phyloP scores from a whole-genome alignment of 73 alveolate genomes.

The Symbiodinium pilosum region DNA sequence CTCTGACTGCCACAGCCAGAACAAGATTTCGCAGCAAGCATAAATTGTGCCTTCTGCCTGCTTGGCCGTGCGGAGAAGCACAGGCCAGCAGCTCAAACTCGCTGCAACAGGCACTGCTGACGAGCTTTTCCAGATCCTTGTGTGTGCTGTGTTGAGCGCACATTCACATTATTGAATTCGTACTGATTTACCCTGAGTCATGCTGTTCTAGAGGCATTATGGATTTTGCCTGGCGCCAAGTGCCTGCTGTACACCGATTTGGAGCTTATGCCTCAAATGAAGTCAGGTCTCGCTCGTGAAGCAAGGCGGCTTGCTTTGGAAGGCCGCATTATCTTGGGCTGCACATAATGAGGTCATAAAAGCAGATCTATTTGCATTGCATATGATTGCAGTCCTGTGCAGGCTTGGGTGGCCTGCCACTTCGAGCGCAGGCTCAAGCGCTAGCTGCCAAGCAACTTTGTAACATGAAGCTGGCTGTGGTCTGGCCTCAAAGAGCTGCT shows the following conservation, averaged over 20 bases:
- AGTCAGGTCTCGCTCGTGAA: conserved; percentile 57
- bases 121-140: no score
- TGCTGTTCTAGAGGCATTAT: neutral
- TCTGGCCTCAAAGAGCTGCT: no score
- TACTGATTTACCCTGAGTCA: neutral
- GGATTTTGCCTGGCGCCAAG: neutral
- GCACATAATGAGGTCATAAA: neutral
- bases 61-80: no score
- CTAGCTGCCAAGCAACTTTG: neutral
- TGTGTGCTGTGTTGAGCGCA: neutral
- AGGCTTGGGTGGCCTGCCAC: conserved; percentile 94
- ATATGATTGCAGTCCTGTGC: neutral
- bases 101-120: no score
- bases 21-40: neutral
- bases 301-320: conserved; percentile 86
- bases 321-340: neutral
- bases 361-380: neutral
- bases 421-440: conserved; percentile 84
- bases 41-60: neutral
- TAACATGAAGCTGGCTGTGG: no score
- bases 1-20: neutral
- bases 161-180: neutral
- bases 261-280: neutral
- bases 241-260: neutral
- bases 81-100: no score